Percentiles rank a stretch among this genome's conserved stretches.
Evolutionary conservation across 2,329 filamentous ascomycete species (phyloP).

Genomic region (Aspergillus aculeatinus): DNA sequence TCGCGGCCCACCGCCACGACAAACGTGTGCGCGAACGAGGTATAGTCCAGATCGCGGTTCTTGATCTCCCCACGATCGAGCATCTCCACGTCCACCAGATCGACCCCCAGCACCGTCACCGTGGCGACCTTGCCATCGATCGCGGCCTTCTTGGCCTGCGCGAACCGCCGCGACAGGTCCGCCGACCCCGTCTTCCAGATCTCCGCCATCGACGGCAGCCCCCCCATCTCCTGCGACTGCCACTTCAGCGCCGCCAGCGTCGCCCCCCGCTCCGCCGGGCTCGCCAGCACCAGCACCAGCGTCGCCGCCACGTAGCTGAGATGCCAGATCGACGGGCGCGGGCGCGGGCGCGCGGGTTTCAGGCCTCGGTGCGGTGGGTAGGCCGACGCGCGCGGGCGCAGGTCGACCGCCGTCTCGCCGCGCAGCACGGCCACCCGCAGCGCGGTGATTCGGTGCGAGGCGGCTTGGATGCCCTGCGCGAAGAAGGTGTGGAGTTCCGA

Average conservation of each 20-base stretch:
- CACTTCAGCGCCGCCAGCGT: neutral
- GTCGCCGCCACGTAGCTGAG: neutral
- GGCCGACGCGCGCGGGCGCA: neutral
- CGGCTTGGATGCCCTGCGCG: neutral
- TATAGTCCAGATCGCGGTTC: neutral
- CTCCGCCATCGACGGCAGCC: neutral
- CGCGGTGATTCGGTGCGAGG: neutral
- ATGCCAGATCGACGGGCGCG: neutral
- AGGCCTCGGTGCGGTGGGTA: neutral
- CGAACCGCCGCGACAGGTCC: neutral
- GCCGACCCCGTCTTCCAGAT: neutral
- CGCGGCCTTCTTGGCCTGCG: neutral
- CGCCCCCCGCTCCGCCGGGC: neutral
- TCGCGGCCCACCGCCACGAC: neutral
- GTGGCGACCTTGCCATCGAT: neutral
- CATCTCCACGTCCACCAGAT: neutral
- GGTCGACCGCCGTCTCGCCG: neutral
- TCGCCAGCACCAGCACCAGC: neutral
- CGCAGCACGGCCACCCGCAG: neutral
- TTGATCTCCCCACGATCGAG: neutral
- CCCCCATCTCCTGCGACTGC: neutral
- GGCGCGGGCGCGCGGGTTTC: neutral
- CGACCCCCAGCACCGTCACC: neutral
- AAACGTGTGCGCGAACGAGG: neutral
- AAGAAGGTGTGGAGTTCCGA: neutral